Evolutionary conservation across 352 stramenopile genomes (phyloP).

Genomic region (Pythium plurisporium): DNA sequence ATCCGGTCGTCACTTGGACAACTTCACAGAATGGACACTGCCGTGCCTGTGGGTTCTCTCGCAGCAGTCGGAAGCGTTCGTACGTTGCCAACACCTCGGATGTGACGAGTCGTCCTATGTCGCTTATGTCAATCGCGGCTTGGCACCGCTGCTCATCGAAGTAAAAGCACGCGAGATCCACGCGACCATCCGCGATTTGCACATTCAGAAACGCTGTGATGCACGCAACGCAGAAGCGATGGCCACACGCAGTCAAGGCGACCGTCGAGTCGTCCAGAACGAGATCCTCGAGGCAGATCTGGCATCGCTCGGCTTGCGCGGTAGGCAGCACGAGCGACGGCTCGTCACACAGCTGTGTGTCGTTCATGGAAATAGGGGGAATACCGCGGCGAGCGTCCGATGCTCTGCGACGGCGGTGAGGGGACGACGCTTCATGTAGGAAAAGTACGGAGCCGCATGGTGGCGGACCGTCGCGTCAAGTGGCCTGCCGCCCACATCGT

Average conservation of each 20-base stretch:
- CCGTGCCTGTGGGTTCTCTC: slow-evolving; percentile 50
- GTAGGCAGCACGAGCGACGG: background rate
- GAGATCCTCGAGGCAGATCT: slow-evolving; percentile 2
- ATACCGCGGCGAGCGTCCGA: too few relatives aligned
- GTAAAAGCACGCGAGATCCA: slow-evolving; percentile 61
- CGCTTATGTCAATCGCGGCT: slow-evolving; percentile 30
- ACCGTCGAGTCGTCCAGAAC: background rate
- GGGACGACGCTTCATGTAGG: too few relatives aligned
- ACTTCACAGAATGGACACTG: slow-evolving; percentile 54
- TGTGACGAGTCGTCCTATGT: slow-evolving; percentile 41
- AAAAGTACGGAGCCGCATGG: too few relatives aligned
- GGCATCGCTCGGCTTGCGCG: background rate
- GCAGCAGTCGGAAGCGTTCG: slow-evolving; percentile 81
- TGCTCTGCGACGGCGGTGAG: too few relatives aligned
- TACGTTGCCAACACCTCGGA: slow-evolving; percentile 64
- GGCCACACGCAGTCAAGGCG: slow-evolving; percentile 9
- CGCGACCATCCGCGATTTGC: slow-evolving; percentile 26
- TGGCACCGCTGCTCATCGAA: background rate
- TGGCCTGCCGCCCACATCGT: too few relatives aligned
- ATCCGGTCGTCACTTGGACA: slow-evolving; percentile 42
- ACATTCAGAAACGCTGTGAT: slow-evolving; percentile 11
- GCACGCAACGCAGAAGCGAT: slow-evolving; percentile 20
- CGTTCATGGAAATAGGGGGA: too few relatives aligned
- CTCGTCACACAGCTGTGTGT: too few relatives aligned
- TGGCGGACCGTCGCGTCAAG: too few relatives aligned